Base-by-base conservation (phyloP, 139 green algal species). In the Yamagishiella unicocca region DNA sequence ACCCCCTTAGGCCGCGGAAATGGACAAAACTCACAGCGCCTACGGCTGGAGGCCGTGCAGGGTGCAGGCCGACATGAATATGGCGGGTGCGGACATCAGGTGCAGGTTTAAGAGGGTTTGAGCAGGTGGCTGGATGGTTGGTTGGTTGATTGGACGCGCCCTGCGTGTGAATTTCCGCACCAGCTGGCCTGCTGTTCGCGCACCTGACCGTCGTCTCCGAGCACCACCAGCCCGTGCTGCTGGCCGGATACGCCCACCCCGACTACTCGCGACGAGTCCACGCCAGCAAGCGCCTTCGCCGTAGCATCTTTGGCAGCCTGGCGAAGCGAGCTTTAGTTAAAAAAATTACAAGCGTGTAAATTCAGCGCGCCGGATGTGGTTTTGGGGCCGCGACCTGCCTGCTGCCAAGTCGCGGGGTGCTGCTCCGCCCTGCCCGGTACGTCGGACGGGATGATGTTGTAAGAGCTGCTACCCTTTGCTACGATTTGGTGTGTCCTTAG, bases 211-310 rank as follows among this genome's bases (percentile, higher is more conserved):
- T 93, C 33, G 0, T 53, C 54, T 33, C 95, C 96, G 35, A 99
- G 73, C 0, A 91, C 90, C 35, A 99, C 96, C 62, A 98, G 77
- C 1, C 96, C 96, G 84, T 99, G 96, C 91, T 98, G 96, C 93
- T 99, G 96, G 4, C 96, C 96, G 55, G 91, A 96, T 19, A 99
- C 96, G 40, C 87, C 94, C 0, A 99, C 84, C 0, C 55, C 95
- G 25, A 55, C 72, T 0, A 99, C 91, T 1, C 72, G 38, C 19
- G 38, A 78, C 0, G 37, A 14, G 29, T 91, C 89, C 17, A 90
- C 43, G 4, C 50, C 76, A 1, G 50, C 38, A 25, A 96, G 81
- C 2, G 92, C 92, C 43, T 92, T 54, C 1, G 62, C 53, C 12
- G 91, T 83, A 12, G 81, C 88, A 43, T 90, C 42, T 33, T 80